Percentiles rank a stretch among this genome's conserved stretches.
phyloP scores from a whole-genome alignment of 108 stramenopile species.

The Hondaea fermentalgiana region DNA sequence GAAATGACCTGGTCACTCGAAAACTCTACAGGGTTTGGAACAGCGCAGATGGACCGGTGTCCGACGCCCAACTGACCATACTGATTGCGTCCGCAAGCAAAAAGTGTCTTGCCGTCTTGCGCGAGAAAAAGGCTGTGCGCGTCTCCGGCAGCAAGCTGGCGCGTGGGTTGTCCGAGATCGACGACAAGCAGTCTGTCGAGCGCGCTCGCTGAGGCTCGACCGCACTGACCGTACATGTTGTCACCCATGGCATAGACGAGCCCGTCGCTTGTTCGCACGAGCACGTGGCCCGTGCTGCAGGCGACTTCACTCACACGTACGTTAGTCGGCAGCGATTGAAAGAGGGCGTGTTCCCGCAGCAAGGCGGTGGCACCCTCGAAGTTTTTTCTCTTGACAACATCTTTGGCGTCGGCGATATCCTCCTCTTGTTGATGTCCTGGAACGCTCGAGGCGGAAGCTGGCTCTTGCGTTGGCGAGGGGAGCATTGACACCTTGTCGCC shows the following conservation, averaged over 20 bases:
- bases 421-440: too few relatives aligned
- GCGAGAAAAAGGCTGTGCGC: not conserved
- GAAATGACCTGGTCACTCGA: not conserved
- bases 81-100: not conserved
- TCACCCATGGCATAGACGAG: slow-evolving; percentile 4
- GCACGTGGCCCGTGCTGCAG: not conserved
- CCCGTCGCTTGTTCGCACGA: not conserved
- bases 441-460: too few relatives aligned
- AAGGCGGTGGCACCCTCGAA: not conserved
- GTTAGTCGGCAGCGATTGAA: not conserved
- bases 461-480: too few relatives aligned
- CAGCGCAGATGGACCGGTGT: not conserved
- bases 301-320: not conserved
- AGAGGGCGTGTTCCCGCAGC: not conserved
- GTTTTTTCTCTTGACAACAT: too few relatives aligned
- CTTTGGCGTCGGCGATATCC: too few relatives aligned
- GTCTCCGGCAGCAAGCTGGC: not conserved
- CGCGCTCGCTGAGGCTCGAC: not conserved
- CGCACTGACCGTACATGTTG: not conserved
- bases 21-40: not conserved
- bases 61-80: not conserved
- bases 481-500: too few relatives aligned
- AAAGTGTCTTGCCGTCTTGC: not conserved
- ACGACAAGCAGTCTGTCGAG: not conserved
- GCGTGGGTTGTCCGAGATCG: not conserved